phyloP scores from a whole-genome alignment of 1,139 yeast genomes.

The Geotrichum phurueaensis region DNA sequence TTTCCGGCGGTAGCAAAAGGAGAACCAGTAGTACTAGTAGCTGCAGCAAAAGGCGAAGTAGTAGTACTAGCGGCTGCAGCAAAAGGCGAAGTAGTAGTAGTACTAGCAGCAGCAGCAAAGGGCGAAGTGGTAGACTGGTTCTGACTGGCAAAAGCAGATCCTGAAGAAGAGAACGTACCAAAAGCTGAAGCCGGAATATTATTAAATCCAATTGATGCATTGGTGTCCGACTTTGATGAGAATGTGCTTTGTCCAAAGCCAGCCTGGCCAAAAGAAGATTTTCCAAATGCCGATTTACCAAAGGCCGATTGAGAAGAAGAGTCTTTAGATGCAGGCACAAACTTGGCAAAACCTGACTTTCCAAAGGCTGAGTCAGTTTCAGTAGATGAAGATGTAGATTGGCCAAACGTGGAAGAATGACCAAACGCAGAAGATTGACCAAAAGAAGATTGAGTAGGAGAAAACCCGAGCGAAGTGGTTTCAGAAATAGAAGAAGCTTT shows the following conservation, averaged over 20 bases:
- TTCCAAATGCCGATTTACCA: slow-evolving; percentile 2
- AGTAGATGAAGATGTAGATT: not conserved
- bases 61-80: slow-evolving; percentile 5
- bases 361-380: not conserved
- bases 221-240: not conserved
- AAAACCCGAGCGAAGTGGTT: not conserved
- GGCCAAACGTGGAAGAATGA: slow-evolving; percentile 2
- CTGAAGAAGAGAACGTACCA: not conserved
- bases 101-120: not conserved
- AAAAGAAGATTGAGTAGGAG: not conserved
- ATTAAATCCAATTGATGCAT: not conserved
- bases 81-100: not conserved
- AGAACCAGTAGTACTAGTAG: not conserved
- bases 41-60: not conserved
- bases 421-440: slow-evolving; percentile 5
- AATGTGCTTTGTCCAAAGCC: not conserved
- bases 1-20: slow-evolving; percentile 3
- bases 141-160: not conserved
- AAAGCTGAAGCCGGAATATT: not conserved
- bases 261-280: not conserved
- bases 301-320: not conserved
- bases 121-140: not conserved
- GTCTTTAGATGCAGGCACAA: not conserved
- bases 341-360: not conserved
- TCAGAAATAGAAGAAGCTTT: not conserved